These are phyloP conservation scores for Achlya hypogyna DNA, from an alignment of 352 stramenopile genomes.

Conservation along the genomic window DNA sequence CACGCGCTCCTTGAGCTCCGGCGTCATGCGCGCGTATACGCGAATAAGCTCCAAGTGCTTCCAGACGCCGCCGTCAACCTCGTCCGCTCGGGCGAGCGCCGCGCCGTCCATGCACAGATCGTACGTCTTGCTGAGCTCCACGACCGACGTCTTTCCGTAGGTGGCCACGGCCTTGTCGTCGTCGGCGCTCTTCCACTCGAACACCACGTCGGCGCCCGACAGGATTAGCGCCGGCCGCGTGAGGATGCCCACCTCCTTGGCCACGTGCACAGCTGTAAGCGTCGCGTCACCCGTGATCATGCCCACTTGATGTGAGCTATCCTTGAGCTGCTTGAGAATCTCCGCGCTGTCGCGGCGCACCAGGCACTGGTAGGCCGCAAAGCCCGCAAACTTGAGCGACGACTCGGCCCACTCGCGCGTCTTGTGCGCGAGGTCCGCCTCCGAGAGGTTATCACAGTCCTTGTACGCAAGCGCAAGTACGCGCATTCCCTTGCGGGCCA, in stretches of 20 bases:
- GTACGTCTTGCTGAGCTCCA: conserved; percentile 61
- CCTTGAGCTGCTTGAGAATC: conserved; percentile 89
- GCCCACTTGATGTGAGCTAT: conserved; percentile 87
- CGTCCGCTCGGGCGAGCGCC: conserved; percentile 53
- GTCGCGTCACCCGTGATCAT: conserved; percentile 99
- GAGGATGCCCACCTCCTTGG: conserved; percentile 92
- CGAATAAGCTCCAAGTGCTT: conserved; percentile 65
- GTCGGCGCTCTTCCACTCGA: conserved; percentile 81
- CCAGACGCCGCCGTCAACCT: conserved; percentile 80
- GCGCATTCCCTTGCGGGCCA: conserved; percentile 77
- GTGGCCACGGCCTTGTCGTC: conserved; percentile 57
- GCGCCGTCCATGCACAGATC: conserved; percentile 81
- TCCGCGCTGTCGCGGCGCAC: conserved; percentile 95
- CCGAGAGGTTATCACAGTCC: conserved; percentile 69
- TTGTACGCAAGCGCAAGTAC: conserved; percentile 96
- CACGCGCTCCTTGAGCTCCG: conserved; percentile 95
- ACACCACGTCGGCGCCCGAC: conserved; percentile 62
- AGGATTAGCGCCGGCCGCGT: conserved; percentile 62
- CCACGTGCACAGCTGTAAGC: conserved; percentile 96
- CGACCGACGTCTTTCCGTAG: conserved; percentile 58
- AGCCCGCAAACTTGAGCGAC: conserved; percentile 93
- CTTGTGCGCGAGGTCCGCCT: conserved; percentile 69
- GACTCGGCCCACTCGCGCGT: conserved; percentile 86
- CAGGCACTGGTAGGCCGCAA: conserved; percentile 84
- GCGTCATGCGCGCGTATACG: conserved; percentile 96